These are phyloP conservation scores for Pseudogymnoascus sp. DNA, from an alignment of 2,329 filamentous ascomycete genomes.

Conservation along the genomic window DNA sequence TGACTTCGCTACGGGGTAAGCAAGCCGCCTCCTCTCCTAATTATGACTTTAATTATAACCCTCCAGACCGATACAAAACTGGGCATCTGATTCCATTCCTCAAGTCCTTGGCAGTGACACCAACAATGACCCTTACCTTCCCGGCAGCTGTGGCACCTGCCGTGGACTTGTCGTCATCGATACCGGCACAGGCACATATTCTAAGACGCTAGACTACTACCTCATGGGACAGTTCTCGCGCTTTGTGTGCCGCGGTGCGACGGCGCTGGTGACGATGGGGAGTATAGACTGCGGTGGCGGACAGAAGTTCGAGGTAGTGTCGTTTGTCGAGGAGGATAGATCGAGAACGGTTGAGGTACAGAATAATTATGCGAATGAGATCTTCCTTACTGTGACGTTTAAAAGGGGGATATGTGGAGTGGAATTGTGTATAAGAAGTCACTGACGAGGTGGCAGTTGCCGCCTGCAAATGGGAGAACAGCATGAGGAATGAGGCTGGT, in stretches of 20 bases:
- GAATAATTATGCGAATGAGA: constrained; percentile 38
- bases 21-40: neutral
- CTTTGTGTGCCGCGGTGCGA: constrained; percentile 38
- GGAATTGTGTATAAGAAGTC: constrained; percentile 29
- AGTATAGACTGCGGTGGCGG: constrained; percentile 35
- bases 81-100: constrained; percentile 35
- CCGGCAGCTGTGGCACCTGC: constrained; percentile 34
- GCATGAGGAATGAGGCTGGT: neutral
- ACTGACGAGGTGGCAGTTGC: constrained; percentile 30
- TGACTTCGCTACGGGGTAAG: constrained; percentile 38
- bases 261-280: constrained; percentile 34
- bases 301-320: constrained; percentile 36
- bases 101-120: constrained; percentile 38
- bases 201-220: constrained; percentile 41
- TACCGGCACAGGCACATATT: constrained; percentile 33
- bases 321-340: constrained; percentile 38
- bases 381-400: constrained; percentile 33
- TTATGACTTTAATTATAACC: neutral
- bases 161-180: constrained; percentile 49
- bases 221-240: constrained; percentile 44
- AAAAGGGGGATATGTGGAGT: constrained; percentile 32
- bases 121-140: constrained; percentile 36
- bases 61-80: constrained; percentile 37
- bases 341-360: constrained; percentile 38
- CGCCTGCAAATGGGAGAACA: neutral